Base-by-base conservation (phyloP, 2,329 filamentous ascomycete genomes). In the Akanthomyces muscarius region DNA sequence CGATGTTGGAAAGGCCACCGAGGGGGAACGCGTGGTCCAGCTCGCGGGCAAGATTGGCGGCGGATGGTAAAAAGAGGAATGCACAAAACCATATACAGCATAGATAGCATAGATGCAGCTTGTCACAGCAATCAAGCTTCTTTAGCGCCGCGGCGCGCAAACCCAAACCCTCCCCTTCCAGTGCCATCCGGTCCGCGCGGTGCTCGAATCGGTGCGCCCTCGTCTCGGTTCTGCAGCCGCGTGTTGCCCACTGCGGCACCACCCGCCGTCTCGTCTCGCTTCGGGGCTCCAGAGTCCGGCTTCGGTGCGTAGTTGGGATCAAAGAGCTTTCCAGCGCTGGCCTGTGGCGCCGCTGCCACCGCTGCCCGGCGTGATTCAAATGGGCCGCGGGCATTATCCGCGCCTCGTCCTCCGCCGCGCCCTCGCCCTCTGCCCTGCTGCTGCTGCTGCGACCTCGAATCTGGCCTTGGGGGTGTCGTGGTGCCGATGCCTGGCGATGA, bases 11-110 rank as follows among this genome's bases (percentile, higher is more conserved):
- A 96, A 95, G 78, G 71, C 80, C 75, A 80, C 82, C 64, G 89
- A 92, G 72, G 89, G 90, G 50, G 90, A 96, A 71, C 86, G 88
- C 64, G 93, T 97, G 47, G 89, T 92, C 64, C 92, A 95, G 71
- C 81, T 99, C 71, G 94, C 94, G 53, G 89, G 92, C 62, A 95
- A 92, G 76, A 90, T 93, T 69, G 95, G 93, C 60, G 95, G 95
- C 60, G 95, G 95, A 28, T 99, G 95, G 95, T 98, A 82, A 14
- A 21, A 45, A 18, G 7, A 10, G 23, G 33, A 36, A 36, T 36
- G 33, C 25, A 33, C 14, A 41, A 68, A 55, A 66, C 66, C 64
- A 66, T 65, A 65, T 51, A 69, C 66, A 69, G 66, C 61, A 74
- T 66, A 69, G 67, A 67, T 48, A 47, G 59, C 59, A 63, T 64